Base-by-base conservation (phyloP, 164 flowering plant genomes). In the Magnolia sinica region DNA sequence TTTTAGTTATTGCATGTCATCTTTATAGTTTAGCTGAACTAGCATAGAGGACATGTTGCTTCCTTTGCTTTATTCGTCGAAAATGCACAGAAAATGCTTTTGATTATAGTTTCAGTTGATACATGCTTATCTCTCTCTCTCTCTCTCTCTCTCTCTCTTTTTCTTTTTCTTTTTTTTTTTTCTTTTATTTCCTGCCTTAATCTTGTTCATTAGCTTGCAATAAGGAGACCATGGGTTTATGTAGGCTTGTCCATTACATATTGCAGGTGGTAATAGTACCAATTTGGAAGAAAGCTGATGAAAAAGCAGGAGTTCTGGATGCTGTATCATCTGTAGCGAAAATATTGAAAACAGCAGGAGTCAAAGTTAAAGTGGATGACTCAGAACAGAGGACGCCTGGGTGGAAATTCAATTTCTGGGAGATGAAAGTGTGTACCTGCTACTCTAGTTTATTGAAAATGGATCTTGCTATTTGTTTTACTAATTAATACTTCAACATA, bases 381-480 rank as follows among this genome's bases (percentile, higher is more conserved):
- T 85, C 95, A 52, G 97, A 96, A 64, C 98, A 92, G 83, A 90
- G 87, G 85, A 93, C 97, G 14, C 97, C 98, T 0, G 98, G 99
- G 61, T 96, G 99, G 99, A 96, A 96, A 82, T 96, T 89, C 86
- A 93, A 93, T 80, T 94, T 92, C 84, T 96, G 99, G 99, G 99
- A 96, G 83, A 94, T 96, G 98, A 94, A 96, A 91, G 99, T 95
- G 49, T 29, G 83, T 71, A 52, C 59, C 64, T 50, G 13, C 13
- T 24, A 16, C 58, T 77, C 76, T 65, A 11, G 23, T 52, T 10
- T 10, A 55, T 14, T 8, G 67, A 51, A 23, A 27, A 71, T n/a
- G 49, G 27, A 55, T 63, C 31, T 16, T 49, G 1, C 11, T 16
- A 49, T 9, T 20, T 20, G 49, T 58, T 29, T 58, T 7, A 58